Evolutionary conservation across 2,329 filamentous ascomycete species (phyloP), one percentile per base, ranked within the genome.

Genomic region (Talaromyces albobiverticillius): DNA sequence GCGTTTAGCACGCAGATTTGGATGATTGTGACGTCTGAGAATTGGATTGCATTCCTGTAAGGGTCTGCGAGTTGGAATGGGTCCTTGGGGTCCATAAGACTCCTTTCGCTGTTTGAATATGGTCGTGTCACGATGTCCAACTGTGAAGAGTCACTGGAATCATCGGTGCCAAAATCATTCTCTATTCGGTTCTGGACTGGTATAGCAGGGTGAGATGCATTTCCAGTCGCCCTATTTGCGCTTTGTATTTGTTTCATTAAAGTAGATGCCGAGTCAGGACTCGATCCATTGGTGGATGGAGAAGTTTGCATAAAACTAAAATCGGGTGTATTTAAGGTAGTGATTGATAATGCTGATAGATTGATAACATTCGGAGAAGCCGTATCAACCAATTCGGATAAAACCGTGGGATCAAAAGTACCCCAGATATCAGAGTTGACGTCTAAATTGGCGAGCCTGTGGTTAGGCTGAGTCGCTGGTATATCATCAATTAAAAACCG

Each of bases 1-100:
- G 52, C 52, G n/a, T 54, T 54, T 9, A 32, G 40, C 14, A 38
- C 20, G n/a, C 52, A 54, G 13, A 54, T 50, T 3, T 22, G 43
- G 10, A 54, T 9, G 26, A 54, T 42, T 13, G 46, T 45, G 10
- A 50, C 23, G 10, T 50, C 38, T 3, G 52, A 48, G 18, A 54
- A 45, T 2, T 34, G 32, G 1, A 54, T 25, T 23, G 32, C 47
- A 38, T 50, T 54, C 10, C 18, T 16, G 13, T 46, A 50, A 14
- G 52, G 52, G 36, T 54, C 52, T 32, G 46, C 46, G 11, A 45
- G 36, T 11, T 22, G 16, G n/a, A 22, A 2, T 4, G 10, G 2
- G 7, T 50, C 25, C 6, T n/a, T 38, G 14, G 14, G 3, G 22
- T 43, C 25, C 31, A 14, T 8, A 14, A 8, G 4, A 31, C 14